phyloP scores from a whole-genome alignment of 805 yeast species.

The Starmera quercuum region DNA sequence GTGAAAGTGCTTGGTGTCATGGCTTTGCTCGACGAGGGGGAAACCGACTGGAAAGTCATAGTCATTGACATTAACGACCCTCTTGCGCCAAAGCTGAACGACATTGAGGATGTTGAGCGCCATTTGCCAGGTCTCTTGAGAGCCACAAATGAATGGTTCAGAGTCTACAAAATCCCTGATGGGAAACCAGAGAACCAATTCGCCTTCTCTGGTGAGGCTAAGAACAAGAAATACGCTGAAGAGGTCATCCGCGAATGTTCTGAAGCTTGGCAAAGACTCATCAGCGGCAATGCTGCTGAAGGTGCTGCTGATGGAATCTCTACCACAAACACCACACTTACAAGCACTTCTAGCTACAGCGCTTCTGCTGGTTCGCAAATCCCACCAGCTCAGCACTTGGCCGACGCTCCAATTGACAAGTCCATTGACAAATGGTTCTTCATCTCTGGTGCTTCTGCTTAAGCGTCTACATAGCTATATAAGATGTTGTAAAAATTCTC shows the following conservation, averaged over 20 bases:
- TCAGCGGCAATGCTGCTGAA: slow-evolving; percentile 53
- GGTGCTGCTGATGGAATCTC: slow-evolving; percentile 63
- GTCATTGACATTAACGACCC: slow-evolving; percentile 67
- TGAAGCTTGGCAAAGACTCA: slow-evolving; percentile 75
- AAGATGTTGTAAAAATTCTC: too few relatives aligned
- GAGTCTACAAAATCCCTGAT: slow-evolving; percentile 95
- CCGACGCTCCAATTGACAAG: slow-evolving; percentile 93
- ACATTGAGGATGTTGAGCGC: slow-evolving; percentile 84
- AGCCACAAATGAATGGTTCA: slow-evolving; percentile 96
- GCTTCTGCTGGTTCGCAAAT: slow-evolving; percentile 39
- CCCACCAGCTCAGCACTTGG: slow-evolving; percentile 63
- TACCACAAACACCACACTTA: slow-evolving; percentile 69
- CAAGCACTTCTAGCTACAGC: slow-evolving; percentile 45
- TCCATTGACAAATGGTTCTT: slow-evolving; percentile 98
- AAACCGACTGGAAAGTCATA: slow-evolving; percentile 87
- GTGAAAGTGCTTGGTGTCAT: slow-evolving; percentile 91
- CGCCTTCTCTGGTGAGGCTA: slow-evolving; percentile 94
- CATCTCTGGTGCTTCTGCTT: slow-evolving; percentile 74
- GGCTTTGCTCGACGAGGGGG: slow-evolving; percentile 92
- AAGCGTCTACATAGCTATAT: too few relatives aligned
- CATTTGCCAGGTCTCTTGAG: slow-evolving; percentile 89
- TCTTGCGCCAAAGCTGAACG: slow-evolving; percentile 77
- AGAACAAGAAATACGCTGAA: slow-evolving; percentile 78
- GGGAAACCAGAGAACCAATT: slow-evolving; percentile 96
- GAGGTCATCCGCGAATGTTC: slow-evolving; percentile 76